Evolutionary conservation across 2,329 filamentous ascomycete genomes (phyloP), one percentile per base, ranked within the genome.

Genomic region (Paraphoma chrysanthemicola): DNA sequence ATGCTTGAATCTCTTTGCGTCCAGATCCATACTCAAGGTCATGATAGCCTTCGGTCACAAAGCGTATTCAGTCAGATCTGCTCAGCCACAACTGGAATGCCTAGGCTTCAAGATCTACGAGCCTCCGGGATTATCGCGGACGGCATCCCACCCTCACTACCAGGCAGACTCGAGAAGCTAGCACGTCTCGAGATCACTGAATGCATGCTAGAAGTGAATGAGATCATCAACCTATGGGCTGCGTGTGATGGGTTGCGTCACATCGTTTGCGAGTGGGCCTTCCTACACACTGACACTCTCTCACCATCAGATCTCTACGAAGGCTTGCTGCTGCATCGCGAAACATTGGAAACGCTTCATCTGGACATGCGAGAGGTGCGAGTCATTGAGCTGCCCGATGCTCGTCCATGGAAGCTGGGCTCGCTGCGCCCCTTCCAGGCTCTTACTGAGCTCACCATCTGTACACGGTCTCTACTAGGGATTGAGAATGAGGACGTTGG

Each of bases 261-360:
- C 16, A 60, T 74, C 17, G 44, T 47, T 5, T 72, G 64, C 42
- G 48, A 50, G 11, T 74, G 70, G 71, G 46, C 56, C 1, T 64
- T 18, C 8, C 39, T 62, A 1, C 17, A 60, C 11, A 23, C 23
- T 3, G 23, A 23, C 23, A 23, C 23, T 23, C 23, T 23, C 23
- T 23, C 23, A 5, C 23, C 3, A 23, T 23, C 23, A 23, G 23
- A 23, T 41, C 52, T 72, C 5, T 56, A 49, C 14, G 6, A 48
- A 5, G 59, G 53, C 0, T 54, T 74, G 1, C 28, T 57, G 3
- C 44, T 17, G 7, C 67, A 69, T 36, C 23, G 51, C 0, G 16
- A 58, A 1, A 69, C 59, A 1, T 18, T 74, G 7, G 54, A 69
- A 39, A 59, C 58, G 1, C 46, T 71, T 6, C 18, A 36, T 28